These are phyloP conservation scores for Phytophthora idaei DNA, from an alignment of 352 stramenopile genomes.

Conservation along the genomic window DNA sequence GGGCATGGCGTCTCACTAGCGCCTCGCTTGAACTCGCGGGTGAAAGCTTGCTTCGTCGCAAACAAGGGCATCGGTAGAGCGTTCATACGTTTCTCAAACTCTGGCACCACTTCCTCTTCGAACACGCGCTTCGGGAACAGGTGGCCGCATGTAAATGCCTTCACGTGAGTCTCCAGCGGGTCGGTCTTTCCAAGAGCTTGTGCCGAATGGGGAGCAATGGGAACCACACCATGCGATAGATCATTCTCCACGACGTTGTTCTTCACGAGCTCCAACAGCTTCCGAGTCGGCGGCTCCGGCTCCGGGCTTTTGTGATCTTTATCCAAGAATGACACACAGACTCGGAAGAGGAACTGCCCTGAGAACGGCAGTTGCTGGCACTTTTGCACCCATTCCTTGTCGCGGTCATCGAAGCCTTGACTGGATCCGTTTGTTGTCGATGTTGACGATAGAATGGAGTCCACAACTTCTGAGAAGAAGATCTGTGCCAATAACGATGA, in stretches of 20 bases:
- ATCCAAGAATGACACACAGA: conserved; percentile 70
- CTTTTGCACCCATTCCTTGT: conserved; percentile 77
- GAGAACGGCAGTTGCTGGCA: conserved; percentile 81
- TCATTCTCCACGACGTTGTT: conserved; percentile 83
- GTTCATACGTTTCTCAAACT: conserved; percentile 86
- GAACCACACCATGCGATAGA: conserved; percentile 50
- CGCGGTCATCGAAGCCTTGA: conserved; percentile 68
- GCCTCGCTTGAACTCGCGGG: conserved; percentile 65
- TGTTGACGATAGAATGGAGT: conserved; percentile 42
- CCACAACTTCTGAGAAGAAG: conserved; percentile 77
- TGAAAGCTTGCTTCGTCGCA: conserved; percentile 68
- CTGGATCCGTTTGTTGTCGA: conserved; percentile 12
- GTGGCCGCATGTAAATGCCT: conserved; percentile 85
- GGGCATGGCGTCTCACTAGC: conserved; percentile 77
- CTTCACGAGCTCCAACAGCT: conserved; percentile 68
- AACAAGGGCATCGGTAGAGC: conserved; percentile 61
- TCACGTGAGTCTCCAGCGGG: conserved; percentile 85
- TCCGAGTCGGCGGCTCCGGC: conserved; percentile 28
- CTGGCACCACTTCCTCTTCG: conserved; percentile 79
- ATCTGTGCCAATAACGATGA: conserved; percentile 68
- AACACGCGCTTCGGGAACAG: conserved; percentile 87
- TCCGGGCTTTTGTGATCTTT: conserved; percentile 24
- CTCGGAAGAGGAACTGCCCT: conserved; percentile 79
- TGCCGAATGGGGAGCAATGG: conserved; percentile 67
- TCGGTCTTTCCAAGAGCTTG: conserved; percentile 80